Conservation (phyloP, 75 land plant species). For the Adiantum capillusveneris region DNA sequence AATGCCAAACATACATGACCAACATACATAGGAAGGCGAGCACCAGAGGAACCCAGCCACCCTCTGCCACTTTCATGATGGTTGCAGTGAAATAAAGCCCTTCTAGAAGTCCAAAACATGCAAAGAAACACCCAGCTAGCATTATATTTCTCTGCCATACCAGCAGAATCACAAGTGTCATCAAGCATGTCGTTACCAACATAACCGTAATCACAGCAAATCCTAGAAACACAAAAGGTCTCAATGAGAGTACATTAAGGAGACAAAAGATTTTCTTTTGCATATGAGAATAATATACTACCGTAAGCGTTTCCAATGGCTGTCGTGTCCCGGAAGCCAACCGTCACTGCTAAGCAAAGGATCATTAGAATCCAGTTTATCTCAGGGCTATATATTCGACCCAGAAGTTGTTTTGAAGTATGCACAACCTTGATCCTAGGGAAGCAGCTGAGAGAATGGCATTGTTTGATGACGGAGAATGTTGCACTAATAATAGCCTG, state of each 20-base stretch:
- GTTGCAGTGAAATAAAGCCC: constrained; percentile 37
- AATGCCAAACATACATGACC: constrained; percentile 50
- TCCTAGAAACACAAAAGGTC: constrained; percentile 35
- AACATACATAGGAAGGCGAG: constrained; percentile 27
- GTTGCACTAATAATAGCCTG: constrained; percentile 77
- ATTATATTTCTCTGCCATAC: constrained; percentile 54
- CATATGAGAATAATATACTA: neutral
- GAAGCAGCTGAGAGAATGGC: constrained; percentile 67
- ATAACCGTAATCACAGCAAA: constrained; percentile 68
- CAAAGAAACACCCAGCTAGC: constrained; percentile 37
- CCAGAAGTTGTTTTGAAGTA: constrained; percentile 64
- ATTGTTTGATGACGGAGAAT: constrained; percentile 73
- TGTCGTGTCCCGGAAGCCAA: constrained; percentile 68
- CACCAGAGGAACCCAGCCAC: constrained; percentile 47
- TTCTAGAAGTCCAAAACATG: constrained; percentile 42
- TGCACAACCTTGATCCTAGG: constrained; percentile 74
- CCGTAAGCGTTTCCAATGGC: constrained; percentile 84
- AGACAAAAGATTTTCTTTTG: neutral
- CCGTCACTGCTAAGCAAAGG: constrained; percentile 46
- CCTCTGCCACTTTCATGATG: constrained; percentile 37
- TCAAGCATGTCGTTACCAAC: constrained; percentile 83
- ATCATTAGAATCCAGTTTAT: constrained; percentile 86
- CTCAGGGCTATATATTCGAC: constrained; percentile 81
- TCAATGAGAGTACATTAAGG: neutral
- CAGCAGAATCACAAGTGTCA: constrained; percentile 67